Evolutionary conservation across 73 alveolate genomes (phyloP).

Genomic region (Paramecium bursaria): DNA sequence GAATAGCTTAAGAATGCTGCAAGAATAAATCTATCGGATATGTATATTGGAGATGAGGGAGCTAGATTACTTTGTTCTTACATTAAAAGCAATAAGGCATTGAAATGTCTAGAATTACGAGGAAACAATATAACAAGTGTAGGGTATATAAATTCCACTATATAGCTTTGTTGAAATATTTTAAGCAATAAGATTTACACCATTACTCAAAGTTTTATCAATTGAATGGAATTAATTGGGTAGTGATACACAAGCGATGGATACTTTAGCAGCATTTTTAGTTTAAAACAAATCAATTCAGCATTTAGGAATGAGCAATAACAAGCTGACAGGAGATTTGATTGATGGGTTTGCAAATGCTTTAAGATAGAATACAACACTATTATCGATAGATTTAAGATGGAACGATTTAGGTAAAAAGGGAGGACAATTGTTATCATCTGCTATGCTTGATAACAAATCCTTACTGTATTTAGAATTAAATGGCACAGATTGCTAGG

Average conservation of each 20-base stretch:
- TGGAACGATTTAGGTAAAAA: constrained; percentile 62
- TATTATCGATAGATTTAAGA: constrained; percentile 67
- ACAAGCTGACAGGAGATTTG: constrained; percentile 60
- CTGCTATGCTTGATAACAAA: constrained; percentile 59
- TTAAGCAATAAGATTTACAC: constrained; percentile 64
- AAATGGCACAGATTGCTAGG: constrained; percentile 66
- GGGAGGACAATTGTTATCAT: constrained; percentile 56
- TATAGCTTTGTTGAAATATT: constrained; percentile 58
- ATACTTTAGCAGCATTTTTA: constrained; percentile 63
- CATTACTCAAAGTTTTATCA: constrained; percentile 24
- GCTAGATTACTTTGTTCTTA: constrained; percentile 61
- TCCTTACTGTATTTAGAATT: constrained; percentile 60
- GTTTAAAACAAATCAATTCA: constrained; percentile 61
- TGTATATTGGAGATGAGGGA: constrained; percentile 71
- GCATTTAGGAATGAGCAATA: constrained; percentile 44
- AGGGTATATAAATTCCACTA: not conserved
- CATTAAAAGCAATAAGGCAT: constrained; percentile 48
- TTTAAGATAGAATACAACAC: constrained; percentile 62
- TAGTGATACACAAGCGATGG: constrained; percentile 59
- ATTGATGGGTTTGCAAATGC: constrained; percentile 67
- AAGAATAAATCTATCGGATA: constrained; percentile 63
- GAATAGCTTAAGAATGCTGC: constrained; percentile 48
- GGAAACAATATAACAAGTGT: constrained; percentile 69
- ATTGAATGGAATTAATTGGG: constrained; percentile 78
- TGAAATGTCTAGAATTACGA: constrained; percentile 67